A percentile compares a stretch with the other conserved stretches of the same genome.
These are phyloP conservation scores for Calocera viscosa DNA, from an alignment of 768 basidiomycete species.

Conservation along the genomic window DNA sequence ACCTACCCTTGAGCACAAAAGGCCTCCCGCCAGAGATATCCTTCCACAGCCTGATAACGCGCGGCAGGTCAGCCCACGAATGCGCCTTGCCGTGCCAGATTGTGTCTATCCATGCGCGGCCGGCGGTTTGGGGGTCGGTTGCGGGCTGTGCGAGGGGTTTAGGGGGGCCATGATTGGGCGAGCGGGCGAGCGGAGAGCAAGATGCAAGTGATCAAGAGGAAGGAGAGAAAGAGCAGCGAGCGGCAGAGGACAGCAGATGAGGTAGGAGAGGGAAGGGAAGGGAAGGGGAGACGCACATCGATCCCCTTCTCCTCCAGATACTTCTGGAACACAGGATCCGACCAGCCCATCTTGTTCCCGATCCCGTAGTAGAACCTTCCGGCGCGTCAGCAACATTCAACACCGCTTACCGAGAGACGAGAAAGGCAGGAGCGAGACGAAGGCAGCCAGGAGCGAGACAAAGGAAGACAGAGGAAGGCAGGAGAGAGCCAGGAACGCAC, in stretches of 20 bases:
- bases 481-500: slow-evolving; percentile 16
- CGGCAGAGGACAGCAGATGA: too few relatives aligned
- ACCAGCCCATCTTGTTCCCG: slow-evolving; percentile 37
- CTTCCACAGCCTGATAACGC: slow-evolving; percentile 40
- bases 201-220: neutral
- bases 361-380: slow-evolving; percentile 23
- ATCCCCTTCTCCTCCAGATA: slow-evolving; percentile 28
- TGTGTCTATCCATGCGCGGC: slow-evolving; percentile 39
- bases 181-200: too few relatives aligned
- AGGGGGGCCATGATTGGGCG: neutral
- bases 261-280: too few relatives aligned
- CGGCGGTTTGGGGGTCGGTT: slow-evolving; percentile 23
- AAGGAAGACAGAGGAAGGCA: neutral
- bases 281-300: neutral
- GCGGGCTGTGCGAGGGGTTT: slow-evolving; percentile 17
- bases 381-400: too few relatives aligned
- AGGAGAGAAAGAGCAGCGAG: too few relatives aligned
- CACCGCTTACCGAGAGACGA: too few relatives aligned
- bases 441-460: neutral
- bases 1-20: slow-evolving; percentile 40
- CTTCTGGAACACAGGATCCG: slow-evolving; percentile 43
- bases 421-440: neutral
- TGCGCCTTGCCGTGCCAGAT: slow-evolving; percentile 43
- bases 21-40: slow-evolving; percentile 37
- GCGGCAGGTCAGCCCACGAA: slow-evolving; percentile 41